Percentiles rank a stretch among this genome's conserved stretches.
Evolutionary conservation across 768 basidiomycete genomes (phyloP).

Genomic region (Suillus bovinus): DNA sequence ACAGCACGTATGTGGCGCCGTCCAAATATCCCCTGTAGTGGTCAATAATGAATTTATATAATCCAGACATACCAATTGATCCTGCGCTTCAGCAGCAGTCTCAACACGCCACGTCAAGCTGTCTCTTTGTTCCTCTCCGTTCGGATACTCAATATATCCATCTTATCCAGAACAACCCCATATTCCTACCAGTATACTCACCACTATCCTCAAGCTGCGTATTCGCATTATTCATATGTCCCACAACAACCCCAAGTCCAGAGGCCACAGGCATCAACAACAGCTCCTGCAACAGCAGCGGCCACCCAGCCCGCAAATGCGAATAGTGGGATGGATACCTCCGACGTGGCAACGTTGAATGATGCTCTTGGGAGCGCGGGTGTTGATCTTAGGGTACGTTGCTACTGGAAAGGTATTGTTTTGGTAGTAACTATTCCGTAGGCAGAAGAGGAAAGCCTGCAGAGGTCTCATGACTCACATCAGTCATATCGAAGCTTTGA

Average conservation of each 20-base stretch:
- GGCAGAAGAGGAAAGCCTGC: conserved; percentile 86
- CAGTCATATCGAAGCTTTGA: conserved; percentile 66
- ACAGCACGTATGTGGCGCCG: conserved; percentile 34
- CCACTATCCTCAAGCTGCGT: conserved; percentile 38
- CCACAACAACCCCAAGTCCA: conserved; percentile 32
- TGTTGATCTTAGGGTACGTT: conserved; percentile 74
- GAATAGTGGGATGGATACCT: conserved; percentile 50
- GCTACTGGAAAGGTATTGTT: not conserved
- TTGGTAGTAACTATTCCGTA: conserved; percentile 29
- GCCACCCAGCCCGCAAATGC: conserved; percentile 23
- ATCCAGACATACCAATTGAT: conserved; percentile 62
- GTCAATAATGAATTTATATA: conserved; percentile 9
- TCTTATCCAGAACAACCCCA: conserved; percentile 40
- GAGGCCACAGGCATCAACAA: conserved; percentile 22
- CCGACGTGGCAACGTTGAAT: conserved; percentile 77
- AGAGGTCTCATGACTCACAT: conserved; percentile 63
- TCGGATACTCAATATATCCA: conserved; percentile 12
- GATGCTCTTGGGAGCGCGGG: conserved; percentile 87
- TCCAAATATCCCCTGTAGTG: conserved; percentile 2
- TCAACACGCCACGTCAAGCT: conserved; percentile 43
- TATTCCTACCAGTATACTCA: conserved; percentile 49
- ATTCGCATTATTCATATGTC: conserved; percentile 46
- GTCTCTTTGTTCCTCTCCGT: conserved; percentile 2
- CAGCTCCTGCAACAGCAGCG: conserved; percentile 21
- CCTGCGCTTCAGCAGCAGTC: conserved; percentile 67